phyloP scores from a whole-genome alignment of 352 stramenopile genomes.

The Pythium oligandrum region DNA sequence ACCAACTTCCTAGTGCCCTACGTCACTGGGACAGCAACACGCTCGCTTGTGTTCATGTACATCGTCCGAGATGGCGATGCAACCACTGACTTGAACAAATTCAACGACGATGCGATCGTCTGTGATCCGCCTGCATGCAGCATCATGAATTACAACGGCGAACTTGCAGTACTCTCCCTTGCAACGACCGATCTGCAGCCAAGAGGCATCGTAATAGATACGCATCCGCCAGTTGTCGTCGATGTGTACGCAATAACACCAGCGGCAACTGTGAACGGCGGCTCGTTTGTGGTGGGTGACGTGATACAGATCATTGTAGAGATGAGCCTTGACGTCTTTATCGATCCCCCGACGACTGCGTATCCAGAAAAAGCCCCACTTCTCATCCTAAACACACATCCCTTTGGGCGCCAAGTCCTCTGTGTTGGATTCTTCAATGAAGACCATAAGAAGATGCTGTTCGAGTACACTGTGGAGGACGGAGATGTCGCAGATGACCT shows the following conservation, averaged over 20 bases:
- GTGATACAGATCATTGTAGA: slow-evolving; percentile 74
- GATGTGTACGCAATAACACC: slow-evolving; percentile 58
- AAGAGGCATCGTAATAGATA: slow-evolving; percentile 54
- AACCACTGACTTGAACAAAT: slow-evolving; percentile 43
- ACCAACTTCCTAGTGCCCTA: slow-evolving; percentile 53
- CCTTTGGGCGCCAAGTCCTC: slow-evolving; percentile 39
- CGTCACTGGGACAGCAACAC: slow-evolving; percentile 43
- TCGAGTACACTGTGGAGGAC: slow-evolving; percentile 60
- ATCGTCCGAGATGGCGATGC: slow-evolving; percentile 51
- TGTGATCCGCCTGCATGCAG: slow-evolving; percentile 35
- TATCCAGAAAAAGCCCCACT: slow-evolving; percentile 73
- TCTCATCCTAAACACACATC: slow-evolving; percentile 53
- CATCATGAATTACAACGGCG: slow-evolving; percentile 73
- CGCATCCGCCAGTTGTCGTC: slow-evolving; percentile 44
- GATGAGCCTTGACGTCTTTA: slow-evolving; percentile 70
- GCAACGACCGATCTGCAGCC: slow-evolving; percentile 35
- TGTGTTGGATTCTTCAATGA: slow-evolving; percentile 54
- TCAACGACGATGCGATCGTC: slow-evolving; percentile 42
- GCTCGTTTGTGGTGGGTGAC: slow-evolving; percentile 74
- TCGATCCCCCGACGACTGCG: slow-evolving; percentile 62
- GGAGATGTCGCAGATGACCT: slow-evolving; percentile 51
- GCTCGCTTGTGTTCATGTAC: slow-evolving; percentile 59
- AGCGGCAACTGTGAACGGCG: slow-evolving; percentile 46
- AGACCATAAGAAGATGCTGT: slow-evolving; percentile 56
- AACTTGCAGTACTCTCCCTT: slow-evolving; percentile 32